phyloP scores from a whole-genome alignment of 2,329 filamentous ascomycete species.

The Thelonectria blattea region DNA sequence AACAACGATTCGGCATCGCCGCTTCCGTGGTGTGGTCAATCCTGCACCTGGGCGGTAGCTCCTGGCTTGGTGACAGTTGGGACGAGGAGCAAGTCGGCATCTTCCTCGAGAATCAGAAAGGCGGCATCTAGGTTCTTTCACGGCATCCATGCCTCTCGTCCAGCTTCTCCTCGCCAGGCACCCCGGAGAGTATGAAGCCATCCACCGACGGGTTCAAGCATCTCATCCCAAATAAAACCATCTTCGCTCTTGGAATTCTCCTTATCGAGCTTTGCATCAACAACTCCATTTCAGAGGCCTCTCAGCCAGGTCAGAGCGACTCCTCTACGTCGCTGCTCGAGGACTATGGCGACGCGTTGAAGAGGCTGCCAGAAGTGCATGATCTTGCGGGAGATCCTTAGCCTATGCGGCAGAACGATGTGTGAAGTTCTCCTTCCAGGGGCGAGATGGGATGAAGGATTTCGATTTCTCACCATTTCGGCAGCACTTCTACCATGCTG shows the following conservation, averaged over 20 bases:
- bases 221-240: constrained; percentile 5
- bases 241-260: constrained; percentile 11
- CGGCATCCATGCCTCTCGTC: not conserved
- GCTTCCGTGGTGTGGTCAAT: constrained; percentile 9
- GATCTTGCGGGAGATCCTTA: constrained; percentile 9
- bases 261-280: constrained; percentile 14
- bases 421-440: constrained; percentile 12
- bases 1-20: constrained; percentile 8
- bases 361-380: constrained; percentile 3
- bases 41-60: constrained; percentile 2
- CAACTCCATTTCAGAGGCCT: too few relatives aligned
- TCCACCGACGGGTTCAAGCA: not conserved
- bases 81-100: constrained; percentile 1
- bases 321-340: not conserved
- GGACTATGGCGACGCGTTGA: not conserved
- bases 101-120: not conserved
- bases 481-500: constrained; percentile 7
- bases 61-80: constrained; percentile 11
- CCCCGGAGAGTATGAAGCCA: not conserved
- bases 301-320: not conserved
- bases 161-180: not conserved
- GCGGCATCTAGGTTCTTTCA: not conserved
- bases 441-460: not conserved
- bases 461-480: constrained; percentile 6
- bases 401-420: constrained; percentile 9